Conservation (phyloP, 345 rosid species). For the Brassica nigra region DNA sequence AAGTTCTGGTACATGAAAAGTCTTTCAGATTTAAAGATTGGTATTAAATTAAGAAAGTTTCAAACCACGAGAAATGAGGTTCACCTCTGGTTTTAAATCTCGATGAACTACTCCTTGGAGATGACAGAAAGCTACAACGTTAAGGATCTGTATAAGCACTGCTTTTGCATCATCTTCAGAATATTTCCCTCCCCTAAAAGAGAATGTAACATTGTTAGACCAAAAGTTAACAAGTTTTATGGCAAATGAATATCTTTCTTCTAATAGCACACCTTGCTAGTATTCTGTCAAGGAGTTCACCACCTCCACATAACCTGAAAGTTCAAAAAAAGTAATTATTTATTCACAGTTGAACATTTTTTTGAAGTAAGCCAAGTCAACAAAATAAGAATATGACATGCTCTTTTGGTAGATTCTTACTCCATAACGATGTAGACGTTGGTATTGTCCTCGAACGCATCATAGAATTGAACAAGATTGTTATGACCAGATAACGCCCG, state of each 20-base stretch:
- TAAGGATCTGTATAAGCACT: conserved; percentile 82
- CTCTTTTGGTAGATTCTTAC: conserved; percentile 50
- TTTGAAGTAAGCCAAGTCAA: conserved; percentile 1
- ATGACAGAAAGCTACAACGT: conserved; percentile 92
- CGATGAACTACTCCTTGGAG: conserved; percentile 98
- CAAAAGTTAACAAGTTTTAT: not conserved
- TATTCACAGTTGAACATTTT: conserved; percentile 1
- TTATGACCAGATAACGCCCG: conserved; percentile 81
- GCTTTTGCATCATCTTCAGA: conserved; percentile 94
- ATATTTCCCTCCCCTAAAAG: conserved; percentile 90
- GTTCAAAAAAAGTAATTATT: not conserved
- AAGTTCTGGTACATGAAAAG: conserved; percentile 72
- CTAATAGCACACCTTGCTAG: conserved; percentile 65
- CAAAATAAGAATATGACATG: conserved; percentile 10
- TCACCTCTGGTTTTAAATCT: conserved; percentile 98
- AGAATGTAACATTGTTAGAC: conserved; percentile 34
- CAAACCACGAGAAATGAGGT: conserved; percentile 8
- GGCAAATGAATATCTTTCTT: conserved; percentile 3
- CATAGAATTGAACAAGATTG: conserved; percentile 81
- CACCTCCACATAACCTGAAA: conserved; percentile 98
- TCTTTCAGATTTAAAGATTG: no score
- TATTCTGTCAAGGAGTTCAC: conserved; percentile 94
- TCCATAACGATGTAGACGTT: conserved; percentile 95
- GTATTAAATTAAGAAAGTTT: no score
- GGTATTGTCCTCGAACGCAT: conserved; percentile 85